Evolutionary conservation across 768 basidiomycete species (phyloP), one percentile per base, ranked within the genome.

Genomic region (Mycena albidolilacea): DNA sequence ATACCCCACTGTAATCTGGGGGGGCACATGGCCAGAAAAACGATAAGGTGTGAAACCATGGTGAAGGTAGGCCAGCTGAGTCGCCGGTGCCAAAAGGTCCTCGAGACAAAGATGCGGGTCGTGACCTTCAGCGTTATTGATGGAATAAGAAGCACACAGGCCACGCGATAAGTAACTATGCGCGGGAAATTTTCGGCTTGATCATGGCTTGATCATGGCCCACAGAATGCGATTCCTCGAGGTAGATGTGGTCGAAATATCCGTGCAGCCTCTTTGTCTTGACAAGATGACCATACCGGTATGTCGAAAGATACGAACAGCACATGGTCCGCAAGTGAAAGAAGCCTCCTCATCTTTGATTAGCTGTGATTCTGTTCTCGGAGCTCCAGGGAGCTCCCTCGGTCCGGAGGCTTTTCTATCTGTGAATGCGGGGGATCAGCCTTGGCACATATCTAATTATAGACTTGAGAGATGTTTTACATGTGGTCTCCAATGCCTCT

Each of bases 21-120:
- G 64, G 39, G 7, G 41, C 52, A 21, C 71, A 72, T 72, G 64
- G 64, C 50, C 6, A 54, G 58, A 59, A 59, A 37, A 17, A 57
- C 43, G 72, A 73, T 73, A 73, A 73, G 67, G 72, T 73, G 65
- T 60, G 72, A 73, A 73, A 57, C 37, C 41, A 50, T 60, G 38
- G 48, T 21, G 41, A 71, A 65, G 55, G 63, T 64, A 7, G 48
- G 62, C 57, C 44, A 60, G 30, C 30, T 4, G 30, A 23, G 23
- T 23, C 23, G 37, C 57, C 38, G 37, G 21, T 59, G 44, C 44
- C 41, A 54, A 14, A 37, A 23, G 5, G 8, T 19, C 54, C 39
- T 41, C 21, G 19, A 6, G 38, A 41, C 35, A 37, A 58, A 30
- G 19, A 67, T 52, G 46, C 37, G 55, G 10, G 58, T 58, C 17